Base-by-base conservation (phyloP, 495 filamentous ascomycete genomes). In the Hyaloscypha hepaticicola region DNA sequence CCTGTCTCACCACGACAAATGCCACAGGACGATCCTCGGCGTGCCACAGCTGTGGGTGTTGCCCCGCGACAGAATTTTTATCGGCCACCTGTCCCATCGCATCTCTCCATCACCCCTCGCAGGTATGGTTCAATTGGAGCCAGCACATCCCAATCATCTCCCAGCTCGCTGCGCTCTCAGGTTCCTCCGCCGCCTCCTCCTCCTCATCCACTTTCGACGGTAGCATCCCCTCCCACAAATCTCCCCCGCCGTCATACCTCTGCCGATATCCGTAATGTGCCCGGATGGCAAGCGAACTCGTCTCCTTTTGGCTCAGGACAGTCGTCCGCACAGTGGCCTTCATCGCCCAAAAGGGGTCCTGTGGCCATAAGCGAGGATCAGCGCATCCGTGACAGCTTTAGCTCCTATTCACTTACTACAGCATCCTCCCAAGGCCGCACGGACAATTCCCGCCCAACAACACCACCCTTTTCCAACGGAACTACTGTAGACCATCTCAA, bases 1-100 rank as follows among this genome's bases (percentile, higher is more conserved):
- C 92, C 95, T 34, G 78, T 97, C 19, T 97, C 95, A n/a, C 95
- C 95, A 28, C 90, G 92, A 38, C 95, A 97, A 77, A 75, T 92
- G 50, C 87, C 93, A 26, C 87, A 92, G 73, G 92, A 97, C 62
- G 93, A 97, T 69, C 82, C 85, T 55, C 90, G 92, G 48, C 87
- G 95, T 52, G 67, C 66, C 66, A 53, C 64, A 70, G 55, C 64
- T 66, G 58, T 79, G 65, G 73, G 73, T 69, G 62, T 61, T 55
- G 70, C 76, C 67, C 76, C 80, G 45, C 82, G 82, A 69, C 82
- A 79, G 31, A 82, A 79, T 63, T 80, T 82, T 64, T 87, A 89
- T 76, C 86, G 90, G 57, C 88, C 92, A n/a, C 88, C 91, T 26
- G 83, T 92, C 14, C 88, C 91, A 29, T 85, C 92, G 31, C 89